A percentile compares a stretch with the other conserved stretches of the same genome.
These are phyloP conservation scores for Xanthoparmelia taractica DNA, from an alignment of 495 filamentous ascomycete genomes.

Conservation along the genomic window DNA sequence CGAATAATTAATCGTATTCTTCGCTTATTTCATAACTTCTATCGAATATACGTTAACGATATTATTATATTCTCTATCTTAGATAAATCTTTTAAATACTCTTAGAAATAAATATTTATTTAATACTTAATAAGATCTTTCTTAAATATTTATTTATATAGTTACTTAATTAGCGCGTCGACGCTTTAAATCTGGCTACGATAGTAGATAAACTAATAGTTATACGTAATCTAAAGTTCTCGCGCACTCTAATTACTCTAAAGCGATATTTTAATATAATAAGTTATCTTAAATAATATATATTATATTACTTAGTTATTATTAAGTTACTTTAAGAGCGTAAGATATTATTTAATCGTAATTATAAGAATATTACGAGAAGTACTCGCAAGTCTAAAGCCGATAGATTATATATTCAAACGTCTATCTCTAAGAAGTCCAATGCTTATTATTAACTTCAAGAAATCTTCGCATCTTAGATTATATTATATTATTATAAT, in stretches of 20 bases:
- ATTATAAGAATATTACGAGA: not conserved
- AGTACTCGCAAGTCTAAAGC: not conserved
- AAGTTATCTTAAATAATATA: not conserved
- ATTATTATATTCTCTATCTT: too few relatives aligned
- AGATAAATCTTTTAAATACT: not conserved
- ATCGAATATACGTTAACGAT: too few relatives aligned
- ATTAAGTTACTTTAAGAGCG: not conserved
- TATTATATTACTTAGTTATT: not conserved
- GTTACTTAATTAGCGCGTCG: not conserved
- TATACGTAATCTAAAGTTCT: not conserved
- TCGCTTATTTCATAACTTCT: too few relatives aligned
- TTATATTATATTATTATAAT: not conserved
- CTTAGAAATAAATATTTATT: not conserved
- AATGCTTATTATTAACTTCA: not conserved
- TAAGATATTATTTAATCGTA: not conserved
- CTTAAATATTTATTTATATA: not conserved
- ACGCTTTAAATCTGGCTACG: not conserved
- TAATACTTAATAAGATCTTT: not conserved
- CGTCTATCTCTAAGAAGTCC: not conserved
- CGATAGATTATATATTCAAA: not conserved
- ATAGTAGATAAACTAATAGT: not conserved
- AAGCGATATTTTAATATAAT: not conserved
- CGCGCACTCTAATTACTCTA: not conserved
- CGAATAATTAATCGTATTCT: too few relatives aligned
- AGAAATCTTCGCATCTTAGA: slow-evolving; percentile 1